Evolutionary conservation across 1,284 basidiomycete species (phyloP).

Genomic region (Coniferiporia weirii): DNA sequence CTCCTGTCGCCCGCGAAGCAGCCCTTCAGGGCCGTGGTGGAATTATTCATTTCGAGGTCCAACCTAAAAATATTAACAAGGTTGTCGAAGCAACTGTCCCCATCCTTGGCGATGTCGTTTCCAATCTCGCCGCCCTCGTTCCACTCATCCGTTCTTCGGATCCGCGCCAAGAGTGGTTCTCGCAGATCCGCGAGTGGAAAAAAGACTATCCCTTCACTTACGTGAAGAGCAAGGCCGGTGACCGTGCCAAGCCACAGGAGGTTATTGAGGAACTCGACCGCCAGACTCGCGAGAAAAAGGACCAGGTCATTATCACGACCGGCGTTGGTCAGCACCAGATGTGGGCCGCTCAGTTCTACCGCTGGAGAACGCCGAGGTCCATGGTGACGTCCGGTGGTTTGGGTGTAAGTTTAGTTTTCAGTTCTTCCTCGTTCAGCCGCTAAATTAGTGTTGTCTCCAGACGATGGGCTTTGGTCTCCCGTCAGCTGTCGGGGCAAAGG

Average conservation of each 20-base stretch:
- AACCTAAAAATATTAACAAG: slow-evolving; percentile 99
- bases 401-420: slow-evolving; percentile 54
- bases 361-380: slow-evolving; percentile 83
- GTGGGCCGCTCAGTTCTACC: slow-evolving; percentile 96
- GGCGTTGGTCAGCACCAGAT: slow-evolving; percentile 99
- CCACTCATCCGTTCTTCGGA: slow-evolving; percentile 62
- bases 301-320: slow-evolving; percentile 85
- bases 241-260: slow-evolving; percentile 92
- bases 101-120: slow-evolving; percentile 88
- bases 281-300: slow-evolving; percentile 73
- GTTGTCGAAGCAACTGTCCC: slow-evolving; percentile 94
- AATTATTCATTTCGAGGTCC: slow-evolving; percentile 98
- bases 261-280: slow-evolving; percentile 89
- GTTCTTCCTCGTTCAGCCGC: slow-evolving; percentile 14
- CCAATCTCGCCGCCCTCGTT: slow-evolving; percentile 78
- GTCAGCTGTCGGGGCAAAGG: slow-evolving; percentile 92
- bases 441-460: slow-evolving; percentile 33
- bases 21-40: slow-evolving; percentile 86
- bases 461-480: slow-evolving; percentile 99
- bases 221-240: slow-evolving; percentile 57
- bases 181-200: slow-evolving; percentile 84
- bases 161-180: slow-evolving; percentile 77
- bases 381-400: slow-evolving; percentile 98
- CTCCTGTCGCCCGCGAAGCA: slow-evolving; percentile 85
- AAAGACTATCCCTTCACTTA: slow-evolving; percentile 87